Evolutionary conservation across 2,329 filamentous ascomycete species (phyloP).

Genomic region (Penicillium sp.): DNA sequence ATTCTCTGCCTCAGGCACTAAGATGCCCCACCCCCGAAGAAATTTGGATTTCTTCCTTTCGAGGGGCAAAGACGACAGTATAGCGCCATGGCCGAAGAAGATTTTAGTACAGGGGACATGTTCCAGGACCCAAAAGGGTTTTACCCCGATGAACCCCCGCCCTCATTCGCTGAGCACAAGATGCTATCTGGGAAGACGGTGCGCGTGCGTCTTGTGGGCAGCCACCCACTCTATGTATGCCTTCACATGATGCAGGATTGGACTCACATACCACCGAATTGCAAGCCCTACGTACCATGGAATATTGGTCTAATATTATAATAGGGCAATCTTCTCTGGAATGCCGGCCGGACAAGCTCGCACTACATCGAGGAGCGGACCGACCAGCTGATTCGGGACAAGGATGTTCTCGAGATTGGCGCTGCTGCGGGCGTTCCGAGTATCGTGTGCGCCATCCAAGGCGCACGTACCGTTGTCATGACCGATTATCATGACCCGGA

Average conservation of each 20-base stretch:
- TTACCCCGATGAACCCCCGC: slow-evolving; percentile 70
- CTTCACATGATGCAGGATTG: neutral
- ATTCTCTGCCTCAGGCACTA: slow-evolving; percentile 8
- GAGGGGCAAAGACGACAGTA: slow-evolving; percentile 1
- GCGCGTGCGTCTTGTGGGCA: slow-evolving; percentile 73
- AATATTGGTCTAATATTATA: neutral
- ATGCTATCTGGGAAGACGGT: slow-evolving; percentile 63
- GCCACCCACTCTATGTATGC: slow-evolving; percentile 76
- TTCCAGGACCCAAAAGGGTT: slow-evolving; percentile 79
- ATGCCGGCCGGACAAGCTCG: slow-evolving; percentile 73
- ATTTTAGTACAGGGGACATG: slow-evolving; percentile 48
- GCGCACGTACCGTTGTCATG: slow-evolving; percentile 65
- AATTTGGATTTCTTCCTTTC: slow-evolving; percentile 6
- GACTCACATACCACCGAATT: slow-evolving; percentile 6
- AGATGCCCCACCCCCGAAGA: slow-evolving; percentile 12
- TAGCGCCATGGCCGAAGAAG: slow-evolving; percentile 27
- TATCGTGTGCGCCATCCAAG: slow-evolving; percentile 68
- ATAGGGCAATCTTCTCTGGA: slow-evolving; percentile 82
- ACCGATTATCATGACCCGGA: slow-evolving; percentile 87
- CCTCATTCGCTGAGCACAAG: slow-evolving; percentile 67
- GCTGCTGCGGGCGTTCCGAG: slow-evolving; percentile 82
- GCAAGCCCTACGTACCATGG: neutral
- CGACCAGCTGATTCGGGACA: slow-evolving; percentile 55
- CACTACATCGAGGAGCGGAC: slow-evolving; percentile 70
- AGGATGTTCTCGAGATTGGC: slow-evolving; percentile 80